phyloP scores from a whole-genome alignment of 2,329 filamentous ascomycete genomes.

The Trichoderma oligosporum region DNA sequence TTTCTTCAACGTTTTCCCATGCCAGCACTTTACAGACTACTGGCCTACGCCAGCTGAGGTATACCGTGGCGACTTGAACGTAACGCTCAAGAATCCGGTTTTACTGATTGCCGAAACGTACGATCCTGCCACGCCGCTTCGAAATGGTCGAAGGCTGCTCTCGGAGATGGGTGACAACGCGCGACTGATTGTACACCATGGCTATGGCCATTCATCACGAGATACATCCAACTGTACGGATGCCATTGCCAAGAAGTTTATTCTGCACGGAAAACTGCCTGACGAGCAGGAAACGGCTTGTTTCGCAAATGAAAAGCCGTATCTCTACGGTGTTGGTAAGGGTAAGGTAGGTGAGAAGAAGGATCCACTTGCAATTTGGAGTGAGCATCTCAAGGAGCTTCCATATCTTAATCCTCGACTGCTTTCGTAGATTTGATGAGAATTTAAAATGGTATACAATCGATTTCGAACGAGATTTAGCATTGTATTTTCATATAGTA shows the following conservation, averaged over 20 bases:
- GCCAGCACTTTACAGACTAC: conserved; percentile 43
- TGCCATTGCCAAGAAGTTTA: conserved; percentile 37
- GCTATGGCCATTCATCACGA: conserved; percentile 47
- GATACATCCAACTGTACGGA: conserved; percentile 47
- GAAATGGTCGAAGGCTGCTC: conserved; percentile 44
- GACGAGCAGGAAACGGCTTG: conserved; percentile 42
- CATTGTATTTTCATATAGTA: too few relatives aligned
- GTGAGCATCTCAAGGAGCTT: conserved; percentile 22
- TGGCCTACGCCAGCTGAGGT: conserved; percentile 47
- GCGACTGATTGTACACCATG: conserved; percentile 46
- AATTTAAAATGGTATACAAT: too few relatives aligned
- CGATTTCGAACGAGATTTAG: too few relatives aligned
- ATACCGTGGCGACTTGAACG: conserved; percentile 44
- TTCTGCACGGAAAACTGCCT: conserved; percentile 41
- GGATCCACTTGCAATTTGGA: conserved; percentile 22
- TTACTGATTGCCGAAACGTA: conserved; percentile 48
- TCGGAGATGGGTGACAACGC: conserved; percentile 47
- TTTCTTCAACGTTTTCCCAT: conserved; percentile 44
- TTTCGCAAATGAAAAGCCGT: conserved; percentile 47
- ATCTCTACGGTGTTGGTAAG: conserved; percentile 36
- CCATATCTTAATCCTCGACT: not conserved
- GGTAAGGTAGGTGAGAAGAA: not conserved
- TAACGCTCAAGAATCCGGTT: conserved; percentile 42
- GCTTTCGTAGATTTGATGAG: not conserved
- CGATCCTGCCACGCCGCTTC: conserved; percentile 48